A percentile compares a stretch with the other conserved stretches of the same genome.
These are phyloP conservation scores for Chlorella vulgaris DNA, from an alignment of 139 green algal genomes.

Conservation along the genomic window DNA sequence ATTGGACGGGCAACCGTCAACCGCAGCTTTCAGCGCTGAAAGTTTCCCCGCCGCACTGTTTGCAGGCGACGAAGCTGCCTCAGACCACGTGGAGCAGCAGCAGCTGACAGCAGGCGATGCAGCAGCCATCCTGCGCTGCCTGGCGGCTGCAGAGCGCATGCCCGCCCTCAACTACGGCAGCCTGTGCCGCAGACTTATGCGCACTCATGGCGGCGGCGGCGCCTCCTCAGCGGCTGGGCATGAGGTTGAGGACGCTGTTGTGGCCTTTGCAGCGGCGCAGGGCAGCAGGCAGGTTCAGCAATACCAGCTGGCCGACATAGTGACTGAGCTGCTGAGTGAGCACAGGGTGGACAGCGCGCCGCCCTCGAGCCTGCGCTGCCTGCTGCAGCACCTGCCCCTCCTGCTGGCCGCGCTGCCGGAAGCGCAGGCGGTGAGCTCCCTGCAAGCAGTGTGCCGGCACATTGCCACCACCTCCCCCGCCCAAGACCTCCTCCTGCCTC, in stretches of 20 bases:
- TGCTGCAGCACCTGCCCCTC: conserved; percentile 2
- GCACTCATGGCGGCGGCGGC: background rate
- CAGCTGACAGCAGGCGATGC: conserved; percentile 8
- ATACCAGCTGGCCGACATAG: conserved; percentile 11
- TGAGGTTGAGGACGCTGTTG: conserved; percentile 8
- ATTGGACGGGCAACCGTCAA: too few species aligned
- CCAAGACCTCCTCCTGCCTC: background rate
- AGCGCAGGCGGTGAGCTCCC: background rate
- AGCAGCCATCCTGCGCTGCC: conserved; percentile 28
- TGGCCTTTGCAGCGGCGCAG: background rate
- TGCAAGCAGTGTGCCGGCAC: conserved; percentile 6
- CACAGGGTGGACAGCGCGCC: background rate
- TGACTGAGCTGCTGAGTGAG: conserved; percentile 1
- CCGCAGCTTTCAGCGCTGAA: background rate
- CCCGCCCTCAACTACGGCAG: conserved; percentile 10
- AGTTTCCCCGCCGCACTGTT: background rate
- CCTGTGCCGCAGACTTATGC: conserved; percentile 18
- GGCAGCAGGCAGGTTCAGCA: conserved; percentile 15
- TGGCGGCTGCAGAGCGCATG: conserved; percentile 8
- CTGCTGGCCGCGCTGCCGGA: conserved; percentile 34
- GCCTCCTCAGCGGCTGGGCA: too few species aligned
- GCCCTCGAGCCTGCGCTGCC: background rate
- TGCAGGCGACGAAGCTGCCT: background rate
- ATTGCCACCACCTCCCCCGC: too few species aligned
- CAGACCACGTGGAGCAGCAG: too few species aligned